Evolutionary conservation across 2,329 filamentous ascomycete species (phyloP).

Genomic region (Neonectria sp.): DNA sequence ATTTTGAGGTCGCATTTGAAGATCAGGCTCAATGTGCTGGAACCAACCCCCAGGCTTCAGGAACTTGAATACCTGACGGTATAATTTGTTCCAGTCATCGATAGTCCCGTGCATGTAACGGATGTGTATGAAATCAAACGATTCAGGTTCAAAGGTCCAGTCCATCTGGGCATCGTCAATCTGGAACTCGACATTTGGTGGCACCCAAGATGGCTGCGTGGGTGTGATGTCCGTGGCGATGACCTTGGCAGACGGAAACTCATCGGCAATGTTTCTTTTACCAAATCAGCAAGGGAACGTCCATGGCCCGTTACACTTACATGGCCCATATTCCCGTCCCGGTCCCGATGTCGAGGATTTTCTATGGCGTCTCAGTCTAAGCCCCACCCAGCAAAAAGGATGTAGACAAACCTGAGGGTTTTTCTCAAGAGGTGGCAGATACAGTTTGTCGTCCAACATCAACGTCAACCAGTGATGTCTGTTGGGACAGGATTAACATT

Average conservation of each 20-base stretch:
- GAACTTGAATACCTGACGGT: conserved; percentile 34
- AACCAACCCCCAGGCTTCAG: conserved; percentile 46
- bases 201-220: conserved; percentile 43
- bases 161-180: conserved; percentile 53
- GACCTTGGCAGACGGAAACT: conserved; percentile 40
- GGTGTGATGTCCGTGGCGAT: conserved; percentile 42
- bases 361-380: conserved; percentile 4
- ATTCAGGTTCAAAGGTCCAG: conserved; percentile 60
- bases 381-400: rapidly evolving
- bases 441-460: conserved; percentile 42
- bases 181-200: conserved; percentile 55
- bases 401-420: conserved; percentile 29
- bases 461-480: conserved; percentile 44
- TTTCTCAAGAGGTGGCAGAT: conserved; percentile 37
- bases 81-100: conserved; percentile 47
- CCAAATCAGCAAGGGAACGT: background rate
- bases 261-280: conserved; percentile 38
- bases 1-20: conserved; percentile 38
- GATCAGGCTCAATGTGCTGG: conserved; percentile 45
- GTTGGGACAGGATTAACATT: background rate
- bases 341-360: conserved; percentile 40
- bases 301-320: background rate
- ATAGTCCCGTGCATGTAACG: conserved; percentile 50
- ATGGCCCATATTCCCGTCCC: conserved; percentile 45
- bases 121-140: conserved; percentile 53